Conservation (phyloP, 371 early-diverging fungal genomes). For the Thermomucor indicae-seudaticae region DNA sequence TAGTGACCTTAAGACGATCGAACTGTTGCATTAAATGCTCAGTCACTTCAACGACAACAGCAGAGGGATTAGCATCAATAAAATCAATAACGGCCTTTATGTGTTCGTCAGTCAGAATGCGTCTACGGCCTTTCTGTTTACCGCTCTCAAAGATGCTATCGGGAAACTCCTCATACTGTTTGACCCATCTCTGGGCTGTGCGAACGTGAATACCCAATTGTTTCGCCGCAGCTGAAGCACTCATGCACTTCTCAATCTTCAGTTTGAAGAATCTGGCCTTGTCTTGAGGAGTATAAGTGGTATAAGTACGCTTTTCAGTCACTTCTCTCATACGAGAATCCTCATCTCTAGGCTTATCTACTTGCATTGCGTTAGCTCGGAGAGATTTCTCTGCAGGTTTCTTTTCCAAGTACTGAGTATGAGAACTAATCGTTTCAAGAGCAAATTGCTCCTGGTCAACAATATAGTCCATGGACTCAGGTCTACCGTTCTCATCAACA, state of each 20-base stretch:
- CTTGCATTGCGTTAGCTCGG: not conserved
- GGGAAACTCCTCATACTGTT: not conserved
- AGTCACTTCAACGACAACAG: slow-evolving; percentile 3
- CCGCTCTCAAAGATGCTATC: slow-evolving; percentile 5
- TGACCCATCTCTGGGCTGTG: slow-evolving; percentile 7
- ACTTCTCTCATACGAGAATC: slow-evolving; percentile 1
- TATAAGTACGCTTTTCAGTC: not conserved
- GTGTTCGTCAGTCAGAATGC: slow-evolving; percentile 10
- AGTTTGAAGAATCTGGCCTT: slow-evolving; percentile 3
- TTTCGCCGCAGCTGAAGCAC: not conserved
- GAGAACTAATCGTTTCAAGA: slow-evolving; percentile 8
- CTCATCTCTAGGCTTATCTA: not conserved
- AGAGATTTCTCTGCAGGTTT: not conserved
- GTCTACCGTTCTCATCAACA: slow-evolving; percentile 2
- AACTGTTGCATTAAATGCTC: slow-evolving; percentile 6
- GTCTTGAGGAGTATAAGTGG: not conserved
- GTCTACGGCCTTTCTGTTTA: slow-evolving; percentile 4
- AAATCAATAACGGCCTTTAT: slow-evolving; percentile 2
- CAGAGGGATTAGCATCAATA: slow-evolving; percentile 10
- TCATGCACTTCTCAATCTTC: slow-evolving; percentile 3
- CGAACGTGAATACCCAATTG: slow-evolving; percentile 12
- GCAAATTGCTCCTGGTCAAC: slow-evolving; percentile 12
- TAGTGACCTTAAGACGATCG: slow-evolving; percentile 3
- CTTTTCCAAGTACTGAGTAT: slow-evolving; percentile 8
- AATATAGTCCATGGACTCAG: slow-evolving; percentile 9